Percentiles rank a stretch among this genome's conserved stretches.
Evolutionary conservation across 495 filamentous ascomycete species (phyloP).

Genomic region (Rostrohypoxylon terebratum): DNA sequence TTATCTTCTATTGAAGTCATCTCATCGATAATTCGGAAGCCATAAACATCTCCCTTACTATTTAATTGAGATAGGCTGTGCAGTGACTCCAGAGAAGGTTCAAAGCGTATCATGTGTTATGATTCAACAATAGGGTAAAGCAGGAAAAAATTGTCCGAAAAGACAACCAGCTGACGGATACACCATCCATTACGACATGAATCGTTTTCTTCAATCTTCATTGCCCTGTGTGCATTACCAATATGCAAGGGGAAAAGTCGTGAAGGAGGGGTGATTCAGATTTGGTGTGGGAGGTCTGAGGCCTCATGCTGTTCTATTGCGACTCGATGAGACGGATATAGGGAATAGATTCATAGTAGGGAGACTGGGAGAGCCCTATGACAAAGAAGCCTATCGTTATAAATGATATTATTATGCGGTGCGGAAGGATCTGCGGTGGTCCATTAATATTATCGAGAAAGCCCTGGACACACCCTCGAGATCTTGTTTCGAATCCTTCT

Average conservation of each 20-base stretch:
- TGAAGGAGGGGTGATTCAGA: slow-evolving; percentile 37
- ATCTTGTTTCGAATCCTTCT: slow-evolving; percentile 37
- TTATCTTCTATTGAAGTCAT: slow-evolving; percentile 11
- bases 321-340: slow-evolving; percentile 41
- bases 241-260: slow-evolving; percentile 37
- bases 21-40: not conserved
- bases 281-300: slow-evolving; percentile 38
- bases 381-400: slow-evolving; percentile 34
- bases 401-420: slow-evolving; percentile 30
- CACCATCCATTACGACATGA: slow-evolving; percentile 36
- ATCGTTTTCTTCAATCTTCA: slow-evolving; percentile 39
- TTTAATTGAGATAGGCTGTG: slow-evolving; percentile 1
- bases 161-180: slow-evolving; percentile 5
- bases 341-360: slow-evolving; percentile 6
- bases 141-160: slow-evolving; percentile 11
- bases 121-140: not conserved
- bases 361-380: not conserved
- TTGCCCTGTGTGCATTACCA: slow-evolving; percentile 39
- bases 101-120: not conserved
- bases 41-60: not conserved
- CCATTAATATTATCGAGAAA: slow-evolving; percentile 23
- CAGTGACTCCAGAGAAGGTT: not conserved
- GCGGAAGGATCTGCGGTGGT: slow-evolving; percentile 21
- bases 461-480: slow-evolving; percentile 2
- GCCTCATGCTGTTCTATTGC: slow-evolving; percentile 36